Conservation (phyloP, 441 rosid genomes). For the Aleurites moluccanus region DNA sequence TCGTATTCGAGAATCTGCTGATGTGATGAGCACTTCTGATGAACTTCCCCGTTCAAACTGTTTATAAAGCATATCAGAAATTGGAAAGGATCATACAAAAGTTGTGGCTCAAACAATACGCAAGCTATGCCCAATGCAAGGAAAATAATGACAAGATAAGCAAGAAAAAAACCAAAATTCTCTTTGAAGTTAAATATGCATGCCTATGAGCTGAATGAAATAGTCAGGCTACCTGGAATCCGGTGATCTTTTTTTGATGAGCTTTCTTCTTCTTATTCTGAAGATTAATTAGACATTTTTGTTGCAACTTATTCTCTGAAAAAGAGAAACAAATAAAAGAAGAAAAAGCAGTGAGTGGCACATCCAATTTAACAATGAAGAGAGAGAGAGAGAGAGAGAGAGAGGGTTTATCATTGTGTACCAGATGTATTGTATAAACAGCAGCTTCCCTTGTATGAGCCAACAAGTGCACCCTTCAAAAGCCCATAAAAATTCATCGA, state of each 20-base stretch:
- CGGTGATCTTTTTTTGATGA: conserved; percentile 90
- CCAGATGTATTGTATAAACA: conserved; percentile 71
- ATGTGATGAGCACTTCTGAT: conserved; percentile 78
- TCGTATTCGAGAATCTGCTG: conserved; percentile 94
- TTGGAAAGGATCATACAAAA: conserved; percentile 21
- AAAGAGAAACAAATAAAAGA: conserved; percentile 13
- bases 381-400: conserved; percentile 1
- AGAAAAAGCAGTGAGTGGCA: conserved; percentile 14
- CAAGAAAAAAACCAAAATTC: conserved; percentile 1
- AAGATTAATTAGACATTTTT: conserved; percentile 70
- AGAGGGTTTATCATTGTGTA: conserved; percentile 29
- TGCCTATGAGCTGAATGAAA: not conserved
- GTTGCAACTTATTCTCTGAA: conserved; percentile 90
- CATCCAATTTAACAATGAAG: not conserved
- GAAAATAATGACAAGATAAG: not conserved
- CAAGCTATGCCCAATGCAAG: not conserved
- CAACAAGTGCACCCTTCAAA: conserved; percentile 90
- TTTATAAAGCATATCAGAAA: conserved; percentile 33
- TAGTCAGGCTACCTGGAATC: conserved; percentile 76
- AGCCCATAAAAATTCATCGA: conserved; percentile 32
- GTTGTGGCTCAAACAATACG: conserved; percentile 2
- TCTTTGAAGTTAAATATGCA: not conserved
- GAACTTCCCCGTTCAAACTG: conserved; percentile 94
- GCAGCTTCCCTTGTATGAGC: conserved; percentile 95
- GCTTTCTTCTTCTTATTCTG: conserved; percentile 93